Base-by-base conservation (phyloP, 192 early-diverging fungal species). In the Backusella circina region DNA sequence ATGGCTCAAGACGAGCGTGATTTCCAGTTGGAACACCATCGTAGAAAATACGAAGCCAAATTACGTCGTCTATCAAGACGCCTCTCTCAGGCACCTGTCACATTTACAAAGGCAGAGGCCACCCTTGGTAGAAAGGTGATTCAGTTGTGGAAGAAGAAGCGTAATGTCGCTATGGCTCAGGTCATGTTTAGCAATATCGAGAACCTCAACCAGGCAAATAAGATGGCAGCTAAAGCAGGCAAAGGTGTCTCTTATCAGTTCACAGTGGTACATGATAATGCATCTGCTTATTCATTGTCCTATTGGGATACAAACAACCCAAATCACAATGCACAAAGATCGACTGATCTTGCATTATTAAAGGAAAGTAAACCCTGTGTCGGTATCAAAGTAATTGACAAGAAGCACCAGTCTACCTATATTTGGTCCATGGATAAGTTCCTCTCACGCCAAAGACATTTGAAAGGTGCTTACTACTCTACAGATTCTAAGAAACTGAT, bases 201-300 rank as follows among this genome's bases (percentile, higher is more conserved):
- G 2, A 75, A 89, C 12, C 78, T 98, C 47, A 94, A 96, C 77
- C 93, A 97, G 72, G 96, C 95, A 44, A 98, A 97, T 75, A 86
- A 95, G 6, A 92, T 95, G 33, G 86, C 92, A 77, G 86, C 89
- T 36, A 94, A 97, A 78, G 85, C 95, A 30, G 85, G 82, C 4
- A 94, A 93, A 51, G 79, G 91, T 30, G 91, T 94, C 7, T 80
- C 90, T 2, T 98, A 94, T 83, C 95, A 96, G 75, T 91, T 96
- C 71, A 89, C 89, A 8, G 86, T 96, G 13, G 74, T 94, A 30
- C 89, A 91, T 21, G 89, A 88, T 33, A 86, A 86, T 61, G 54
- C 77, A 0, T 78, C 79, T 15, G 79, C 77, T 16, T 80, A 84
- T 35, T 78, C 84, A 3, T 18, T 61, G 0, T 89, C 88, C 0